Evolutionary conservation across 2,329 filamentous ascomycete species (phyloP).

Genomic region (Dactylellina sp.): DNA sequence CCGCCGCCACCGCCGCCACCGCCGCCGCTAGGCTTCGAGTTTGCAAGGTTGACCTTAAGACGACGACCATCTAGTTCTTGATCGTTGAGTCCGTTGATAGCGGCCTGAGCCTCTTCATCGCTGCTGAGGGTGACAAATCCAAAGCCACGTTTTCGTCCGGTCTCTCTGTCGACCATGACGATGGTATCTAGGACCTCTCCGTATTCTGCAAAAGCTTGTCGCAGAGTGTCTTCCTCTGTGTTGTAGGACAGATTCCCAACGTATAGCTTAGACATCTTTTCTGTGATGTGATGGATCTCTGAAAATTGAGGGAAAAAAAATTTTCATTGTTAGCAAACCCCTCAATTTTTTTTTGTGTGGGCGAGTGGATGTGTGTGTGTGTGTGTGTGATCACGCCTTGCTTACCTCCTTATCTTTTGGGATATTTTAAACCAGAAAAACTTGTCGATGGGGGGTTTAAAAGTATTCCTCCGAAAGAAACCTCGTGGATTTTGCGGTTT

Average conservation of each 20-base stretch:
- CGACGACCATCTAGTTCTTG: constrained; percentile 62
- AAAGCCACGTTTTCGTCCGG: constrained; percentile 94
- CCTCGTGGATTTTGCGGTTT: too few relatives aligned
- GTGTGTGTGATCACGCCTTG: too few relatives aligned
- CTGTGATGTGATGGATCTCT: too few relatives aligned
- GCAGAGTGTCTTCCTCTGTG: background rate
- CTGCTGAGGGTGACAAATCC: constrained; percentile 91
- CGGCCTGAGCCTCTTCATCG: constrained; percentile 79
- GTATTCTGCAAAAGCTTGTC: background rate
- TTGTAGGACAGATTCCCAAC: constrained; percentile 7
- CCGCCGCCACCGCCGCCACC: background rate
- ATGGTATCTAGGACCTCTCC: background rate
- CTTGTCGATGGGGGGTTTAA: too few relatives aligned
- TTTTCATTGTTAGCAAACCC: too few relatives aligned
- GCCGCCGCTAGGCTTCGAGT: background rate
- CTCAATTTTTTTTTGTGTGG: too few relatives aligned
- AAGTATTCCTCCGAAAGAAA: too few relatives aligned
- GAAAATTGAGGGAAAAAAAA: too few relatives aligned
- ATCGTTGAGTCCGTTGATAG: constrained; percentile 98
- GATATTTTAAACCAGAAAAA: too few relatives aligned
- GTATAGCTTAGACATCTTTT: too few relatives aligned
- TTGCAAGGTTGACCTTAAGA: background rate
- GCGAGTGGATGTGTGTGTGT: too few relatives aligned
- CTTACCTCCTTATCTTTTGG: too few relatives aligned
- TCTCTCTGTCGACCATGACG: constrained; percentile 97